Conservation (phyloP, 1,139 yeast genomes). For the Saccharomycopsis hybrid region DNA sequence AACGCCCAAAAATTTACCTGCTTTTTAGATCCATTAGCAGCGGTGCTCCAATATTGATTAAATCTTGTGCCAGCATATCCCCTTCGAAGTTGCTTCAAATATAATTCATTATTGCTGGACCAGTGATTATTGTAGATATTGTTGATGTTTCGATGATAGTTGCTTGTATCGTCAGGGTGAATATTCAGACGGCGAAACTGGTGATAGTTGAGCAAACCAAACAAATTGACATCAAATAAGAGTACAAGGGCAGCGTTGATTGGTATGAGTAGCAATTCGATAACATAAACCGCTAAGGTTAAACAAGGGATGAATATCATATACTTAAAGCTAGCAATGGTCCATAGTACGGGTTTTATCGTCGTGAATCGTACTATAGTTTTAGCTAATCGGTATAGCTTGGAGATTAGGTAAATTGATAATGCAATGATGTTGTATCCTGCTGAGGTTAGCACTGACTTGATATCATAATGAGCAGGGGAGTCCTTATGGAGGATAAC, state of each 20-base stretch:
- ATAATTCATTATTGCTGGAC: constrained; percentile 4
- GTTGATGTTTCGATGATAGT: constrained; percentile 2
- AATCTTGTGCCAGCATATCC: not conserved
- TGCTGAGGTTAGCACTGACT: no score
- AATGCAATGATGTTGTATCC: no score
- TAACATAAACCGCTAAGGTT: constrained; percentile 3
- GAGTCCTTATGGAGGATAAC: no score
- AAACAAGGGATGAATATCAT: constrained; percentile 1
- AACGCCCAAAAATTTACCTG: not conserved
- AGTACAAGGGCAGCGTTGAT: constrained; percentile 3
- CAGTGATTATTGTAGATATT: constrained; percentile 6
- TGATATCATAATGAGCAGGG: no score
- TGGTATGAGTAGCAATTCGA: constrained; percentile 14
- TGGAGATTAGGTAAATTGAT: no score
- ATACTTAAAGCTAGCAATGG: no score
- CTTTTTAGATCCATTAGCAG: not conserved
- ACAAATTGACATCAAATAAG: constrained; percentile 13
- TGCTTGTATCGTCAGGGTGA: no score
- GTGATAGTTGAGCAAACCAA: constrained; percentile 9
- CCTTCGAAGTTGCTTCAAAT: not conserved
- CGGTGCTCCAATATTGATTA: not conserved
- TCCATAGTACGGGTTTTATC: no score
- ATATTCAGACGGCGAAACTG: not conserved
- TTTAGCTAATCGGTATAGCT: no score
- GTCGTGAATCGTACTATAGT: no score